phyloP scores from a whole-genome alignment of 2,329 filamentous ascomycete species.

The Fusarium newnesense region DNA sequence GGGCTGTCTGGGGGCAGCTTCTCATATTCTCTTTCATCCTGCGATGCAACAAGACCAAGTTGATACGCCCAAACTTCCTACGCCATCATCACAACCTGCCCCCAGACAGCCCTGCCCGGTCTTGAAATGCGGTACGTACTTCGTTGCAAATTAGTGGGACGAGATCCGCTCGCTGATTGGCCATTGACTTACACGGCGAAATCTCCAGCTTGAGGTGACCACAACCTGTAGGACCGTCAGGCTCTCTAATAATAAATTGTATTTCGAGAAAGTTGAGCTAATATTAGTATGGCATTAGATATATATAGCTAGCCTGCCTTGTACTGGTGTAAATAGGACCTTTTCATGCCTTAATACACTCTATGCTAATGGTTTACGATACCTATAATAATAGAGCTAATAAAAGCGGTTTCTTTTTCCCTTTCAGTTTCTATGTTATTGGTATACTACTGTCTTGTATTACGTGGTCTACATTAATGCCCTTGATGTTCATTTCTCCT shows the following conservation, averaged over 20 bases:
- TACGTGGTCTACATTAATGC: not conserved
- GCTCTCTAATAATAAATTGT: not conserved
- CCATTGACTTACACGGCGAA: not conserved
- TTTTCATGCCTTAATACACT: too few relatives aligned
- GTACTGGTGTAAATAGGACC: not conserved
- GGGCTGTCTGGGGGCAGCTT: too few relatives aligned
- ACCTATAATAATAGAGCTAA: too few relatives aligned
- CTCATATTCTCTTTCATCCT: too few relatives aligned
- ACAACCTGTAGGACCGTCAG: not conserved
- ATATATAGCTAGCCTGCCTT: not conserved
- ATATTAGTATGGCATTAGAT: not conserved
- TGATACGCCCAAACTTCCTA: too few relatives aligned
- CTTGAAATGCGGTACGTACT: constrained; percentile 20
- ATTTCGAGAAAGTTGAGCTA: not conserved
- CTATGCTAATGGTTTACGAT: too few relatives aligned
- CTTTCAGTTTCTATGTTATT: not conserved
- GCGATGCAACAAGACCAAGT: too few relatives aligned
- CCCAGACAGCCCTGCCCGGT: not conserved
- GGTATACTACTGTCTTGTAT: not conserved
- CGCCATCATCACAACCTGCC: too few relatives aligned
- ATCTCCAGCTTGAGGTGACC: not conserved
- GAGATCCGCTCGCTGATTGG: not conserved
- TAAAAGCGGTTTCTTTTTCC: not conserved
- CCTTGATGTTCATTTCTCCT: not conserved
- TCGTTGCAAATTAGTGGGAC: not conserved